Base-by-base conservation (phyloP, 2,329 filamentous ascomycete species). In the Pseudopyricularia cyperi region DNA sequence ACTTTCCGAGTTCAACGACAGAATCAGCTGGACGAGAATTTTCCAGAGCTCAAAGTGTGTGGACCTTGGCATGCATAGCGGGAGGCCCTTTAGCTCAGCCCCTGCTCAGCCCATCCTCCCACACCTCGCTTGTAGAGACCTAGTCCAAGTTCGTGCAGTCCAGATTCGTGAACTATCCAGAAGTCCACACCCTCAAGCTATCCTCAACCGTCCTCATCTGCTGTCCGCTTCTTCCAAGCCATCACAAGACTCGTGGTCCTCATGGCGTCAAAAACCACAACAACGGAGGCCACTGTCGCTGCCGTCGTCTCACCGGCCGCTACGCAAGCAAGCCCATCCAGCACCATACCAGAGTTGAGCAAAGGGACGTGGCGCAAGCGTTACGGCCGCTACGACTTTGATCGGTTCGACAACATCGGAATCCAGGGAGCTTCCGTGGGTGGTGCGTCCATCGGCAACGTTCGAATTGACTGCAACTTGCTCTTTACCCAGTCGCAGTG, bases 311-410 rank as follows among this genome's bases (percentile, higher is more conserved):
- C 39, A 1, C 39, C 39, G 3, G 39, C 6, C 39, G 11, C 19
- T 11, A 17, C 6, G 4, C 28, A 19, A 32, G 15, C 28, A 9
- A 30, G 28, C 26, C 11, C 15, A 5, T 32, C n/a, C 24, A 17
- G 19, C 8, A 14, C 35, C 11, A 11, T 4, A 14, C 52, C 52
- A 8, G 39, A 26, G 22, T 37, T 51, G 12, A 46, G 24, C 14
- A 48, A 19, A 14, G 52, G 35, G 14, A 44, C 46, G 7, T 51
- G 39, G 52, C 24, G 35, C 32, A 48, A 32, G 19, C 50, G 46
- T 22, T 42, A 26, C 46, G 53, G 55, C 14, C 37, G 51, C 35
- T 56, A 55, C 52, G 22, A 52, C 37, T 54, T 53, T 33, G 22
- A 47, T 7, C 24, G 48, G n/a, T 55, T 52, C 42, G 46, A 48